Base-by-base conservation (phyloP, 805 yeast genomes). In the Spathaspora sp. region DNA sequence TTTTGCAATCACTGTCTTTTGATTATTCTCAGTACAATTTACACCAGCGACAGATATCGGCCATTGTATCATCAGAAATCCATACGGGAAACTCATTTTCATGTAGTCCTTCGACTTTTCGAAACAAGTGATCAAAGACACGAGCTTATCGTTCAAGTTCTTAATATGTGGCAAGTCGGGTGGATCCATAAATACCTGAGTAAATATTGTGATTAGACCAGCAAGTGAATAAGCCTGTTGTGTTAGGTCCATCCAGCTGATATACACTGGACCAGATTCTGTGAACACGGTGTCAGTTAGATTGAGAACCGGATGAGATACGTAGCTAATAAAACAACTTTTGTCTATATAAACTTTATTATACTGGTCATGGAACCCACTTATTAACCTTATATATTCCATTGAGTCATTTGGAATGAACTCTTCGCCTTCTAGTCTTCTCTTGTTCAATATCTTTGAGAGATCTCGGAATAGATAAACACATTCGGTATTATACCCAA, bases 191-290 rank as follows among this genome's bases (percentile, higher is more conserved):
- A 58, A 69, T 53, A 54, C 75, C 53, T 44, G 70, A 44, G 65
- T 80, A 32, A 60, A 69, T 44, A 57, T 67, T 55, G 59, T 74
- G 59, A 63, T 67, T 47, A 55, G 49, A 0, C 72, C 67, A 0
- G 72, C 76, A 39, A 68, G 52, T 3, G 71, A 66, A 55, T 69
- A 74, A 0, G 77, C 64, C 49, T 78, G 82, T 44, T 82, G 83
- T 2, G 80, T 67, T 2, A 78, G 62, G 56, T 83, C 87, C 69
- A 70, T 74, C 87, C 87, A 83, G 38, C 61, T 61, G 9, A 55
- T 44, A 4, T 40, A 8, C 2, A 48, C 47, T 3, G 29, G 35
- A 3, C 52, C 51, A 39, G 49, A 26, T 20, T 35, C 39, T 5
- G 44, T 42, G 28, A 44, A 23, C 8, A 55, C 35, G 5, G 48